phyloP scores from a whole-genome alignment of 2,329 filamentous ascomycete genomes.

The Pestalotiopsis sp. region DNA sequence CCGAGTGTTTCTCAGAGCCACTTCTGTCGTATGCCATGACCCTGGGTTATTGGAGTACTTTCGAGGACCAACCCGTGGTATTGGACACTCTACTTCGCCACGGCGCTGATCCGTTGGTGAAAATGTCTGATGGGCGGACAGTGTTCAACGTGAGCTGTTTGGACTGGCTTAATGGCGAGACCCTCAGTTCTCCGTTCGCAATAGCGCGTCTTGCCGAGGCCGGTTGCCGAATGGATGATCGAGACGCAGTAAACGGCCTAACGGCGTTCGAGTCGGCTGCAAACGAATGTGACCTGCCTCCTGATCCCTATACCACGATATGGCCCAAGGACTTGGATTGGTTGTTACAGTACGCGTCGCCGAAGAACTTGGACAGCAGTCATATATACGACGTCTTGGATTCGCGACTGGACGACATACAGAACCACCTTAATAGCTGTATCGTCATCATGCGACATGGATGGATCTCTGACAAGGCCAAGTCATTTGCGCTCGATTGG shows the following conservation, averaged over 20 bases:
- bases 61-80: background rate
- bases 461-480: background rate
- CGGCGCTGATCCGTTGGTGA: background rate
- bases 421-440: background rate
- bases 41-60: background rate
- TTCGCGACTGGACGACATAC: background rate
- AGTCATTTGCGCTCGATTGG: background rate
- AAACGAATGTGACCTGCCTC: background rate
- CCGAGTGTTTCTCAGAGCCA: background rate
- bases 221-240: background rate
- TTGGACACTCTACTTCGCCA: background rate
- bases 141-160: background rate
- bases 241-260: background rate
- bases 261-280: background rate
- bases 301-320: background rate
- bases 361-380: background rate
- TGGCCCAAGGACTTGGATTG: background rate
- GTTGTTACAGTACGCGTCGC: background rate
- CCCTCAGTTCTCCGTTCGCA: background rate
- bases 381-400: background rate
- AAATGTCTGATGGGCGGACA: background rate
- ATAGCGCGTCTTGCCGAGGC: background rate
- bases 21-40: background rate
- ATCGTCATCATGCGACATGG: background rate
- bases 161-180: background rate